Percentiles rank a stretch among this genome's conserved stretches.
These are phyloP conservation scores for Ceratocystis smalleyi DNA, from an alignment of 2,329 filamentous ascomycete species.

Conservation along the genomic window DNA sequence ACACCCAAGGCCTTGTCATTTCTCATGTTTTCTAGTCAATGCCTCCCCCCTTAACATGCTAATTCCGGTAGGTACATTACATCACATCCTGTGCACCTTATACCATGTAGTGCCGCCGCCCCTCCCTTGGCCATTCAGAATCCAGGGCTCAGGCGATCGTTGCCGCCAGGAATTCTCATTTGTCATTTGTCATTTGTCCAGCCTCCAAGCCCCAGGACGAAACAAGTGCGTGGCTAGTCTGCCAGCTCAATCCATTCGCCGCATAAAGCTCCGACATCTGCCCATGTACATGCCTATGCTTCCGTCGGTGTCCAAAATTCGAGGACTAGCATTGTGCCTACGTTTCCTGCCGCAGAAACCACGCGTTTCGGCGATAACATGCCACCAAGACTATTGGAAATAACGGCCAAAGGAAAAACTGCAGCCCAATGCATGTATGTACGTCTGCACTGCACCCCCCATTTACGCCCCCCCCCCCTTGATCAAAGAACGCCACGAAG, in stretches of 20 bases:
- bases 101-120: neutral
- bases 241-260: neutral
- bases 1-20: neutral
- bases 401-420: neutral
- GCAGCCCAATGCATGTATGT: neutral
- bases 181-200: neutral
- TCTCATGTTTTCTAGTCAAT: neutral
- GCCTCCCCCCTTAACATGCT: neutral
- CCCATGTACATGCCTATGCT: neutral
- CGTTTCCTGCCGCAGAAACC: too few relatives aligned
- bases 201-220: neutral
- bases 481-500: neutral
- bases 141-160: neutral
- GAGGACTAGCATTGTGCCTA: too few relatives aligned
- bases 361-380: neutral
- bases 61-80: neutral
- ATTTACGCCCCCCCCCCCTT: neutral
- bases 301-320: neutral
- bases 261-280: neutral
- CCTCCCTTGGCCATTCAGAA: neutral
- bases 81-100: neutral
- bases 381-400: neutral
- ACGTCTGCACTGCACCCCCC: neutral
- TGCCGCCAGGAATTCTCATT: neutral
- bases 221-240: neutral